A percentile compares a stretch with the other conserved stretches of the same genome.
These are phyloP conservation scores for Zygosaccharomyces kombuchaensis DNA, from an alignment of 805 yeast species.

Conservation along the genomic window DNA sequence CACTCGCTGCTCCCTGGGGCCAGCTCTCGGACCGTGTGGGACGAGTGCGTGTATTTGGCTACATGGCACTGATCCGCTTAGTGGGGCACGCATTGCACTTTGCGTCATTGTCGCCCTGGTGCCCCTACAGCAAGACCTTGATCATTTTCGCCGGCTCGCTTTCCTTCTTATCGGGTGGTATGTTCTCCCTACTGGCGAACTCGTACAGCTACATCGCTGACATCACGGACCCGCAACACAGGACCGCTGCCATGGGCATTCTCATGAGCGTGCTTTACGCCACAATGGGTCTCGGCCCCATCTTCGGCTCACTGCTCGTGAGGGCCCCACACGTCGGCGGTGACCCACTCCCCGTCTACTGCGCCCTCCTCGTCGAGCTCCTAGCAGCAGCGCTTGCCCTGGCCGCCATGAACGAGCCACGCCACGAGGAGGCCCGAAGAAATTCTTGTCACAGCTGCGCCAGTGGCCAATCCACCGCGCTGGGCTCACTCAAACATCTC, in stretches of 20 bases:
- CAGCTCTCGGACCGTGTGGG: conserved; percentile 62
- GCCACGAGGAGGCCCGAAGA: conserved; percentile 47
- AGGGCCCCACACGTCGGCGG: conserved; percentile 29
- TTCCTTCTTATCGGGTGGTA: conserved; percentile 59
- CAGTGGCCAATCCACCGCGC: conserved; percentile 25
- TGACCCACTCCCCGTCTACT: conserved; percentile 32
- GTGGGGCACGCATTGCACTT: conserved; percentile 21
- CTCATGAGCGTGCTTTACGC: conserved; percentile 54
- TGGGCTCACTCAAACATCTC: conserved; percentile 47
- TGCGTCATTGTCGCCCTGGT: conserved; percentile 33
- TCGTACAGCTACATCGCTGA: conserved; percentile 71
- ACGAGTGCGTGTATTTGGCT: conserved; percentile 46
- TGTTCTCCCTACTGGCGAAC: conserved; percentile 50
- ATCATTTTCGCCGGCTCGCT: conserved; percentile 45
- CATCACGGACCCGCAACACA: conserved; percentile 55
- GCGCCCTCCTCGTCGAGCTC: conserved; percentile 29
- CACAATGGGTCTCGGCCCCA: conserved; percentile 64
- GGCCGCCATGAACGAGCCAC: conserved; percentile 56
- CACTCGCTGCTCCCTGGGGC: conserved; percentile 61
- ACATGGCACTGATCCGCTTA: conserved; percentile 27
- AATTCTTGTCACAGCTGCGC: conserved; percentile 26
- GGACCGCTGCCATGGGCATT: conserved; percentile 57
- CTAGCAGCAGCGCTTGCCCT: conserved; percentile 36
- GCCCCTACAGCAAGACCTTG: conserved; percentile 36
- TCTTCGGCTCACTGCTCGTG: conserved; percentile 45